Evolutionary conservation across 768 basidiomycete species (phyloP).

Genomic region (Sutorius australiensis): DNA sequence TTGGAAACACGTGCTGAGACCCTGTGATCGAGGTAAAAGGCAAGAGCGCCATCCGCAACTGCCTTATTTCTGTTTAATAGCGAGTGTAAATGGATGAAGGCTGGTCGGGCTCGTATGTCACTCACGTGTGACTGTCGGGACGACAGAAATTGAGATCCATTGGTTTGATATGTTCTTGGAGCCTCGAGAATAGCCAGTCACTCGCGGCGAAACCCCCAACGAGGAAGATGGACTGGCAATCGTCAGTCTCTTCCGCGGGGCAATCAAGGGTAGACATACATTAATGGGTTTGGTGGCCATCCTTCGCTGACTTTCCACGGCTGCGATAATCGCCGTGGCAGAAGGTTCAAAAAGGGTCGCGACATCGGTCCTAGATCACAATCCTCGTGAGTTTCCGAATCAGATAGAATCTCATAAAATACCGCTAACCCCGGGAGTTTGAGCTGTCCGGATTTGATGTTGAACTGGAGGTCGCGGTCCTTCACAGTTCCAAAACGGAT

Average conservation of each 20-base stretch:
- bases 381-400: not conserved
- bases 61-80: conserved; percentile 39
- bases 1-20: conserved; percentile 39
- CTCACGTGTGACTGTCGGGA: conserved; percentile 51
- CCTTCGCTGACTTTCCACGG: conserved; percentile 23
- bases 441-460: conserved; percentile 46
- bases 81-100: not conserved
- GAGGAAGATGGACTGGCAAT: conserved; percentile 33
- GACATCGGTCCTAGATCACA: conserved; percentile 24
- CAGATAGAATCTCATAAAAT: too few species aligned
- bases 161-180: conserved; percentile 32
- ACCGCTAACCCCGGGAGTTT: conserved; percentile 36
- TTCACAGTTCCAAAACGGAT: conserved; percentile 45
- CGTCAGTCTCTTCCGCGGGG: conserved; percentile 1
- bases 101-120: conserved; percentile 3
- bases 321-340: conserved; percentile 15
- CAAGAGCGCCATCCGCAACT: conserved; percentile 43
- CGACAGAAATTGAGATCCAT: conserved; percentile 41
- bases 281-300: conserved; percentile 20
- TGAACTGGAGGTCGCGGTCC: conserved; percentile 38
- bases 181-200: conserved; percentile 38
- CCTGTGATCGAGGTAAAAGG: conserved; percentile 41
- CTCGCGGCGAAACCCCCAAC: conserved; percentile 46
- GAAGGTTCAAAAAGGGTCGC: conserved; percentile 31
- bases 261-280: conserved; percentile 13